Percentiles rank a stretch among this genome's conserved stretches.
Conservation (phyloP, 805 yeast species). For the Clavispora vitiphila region DNA sequence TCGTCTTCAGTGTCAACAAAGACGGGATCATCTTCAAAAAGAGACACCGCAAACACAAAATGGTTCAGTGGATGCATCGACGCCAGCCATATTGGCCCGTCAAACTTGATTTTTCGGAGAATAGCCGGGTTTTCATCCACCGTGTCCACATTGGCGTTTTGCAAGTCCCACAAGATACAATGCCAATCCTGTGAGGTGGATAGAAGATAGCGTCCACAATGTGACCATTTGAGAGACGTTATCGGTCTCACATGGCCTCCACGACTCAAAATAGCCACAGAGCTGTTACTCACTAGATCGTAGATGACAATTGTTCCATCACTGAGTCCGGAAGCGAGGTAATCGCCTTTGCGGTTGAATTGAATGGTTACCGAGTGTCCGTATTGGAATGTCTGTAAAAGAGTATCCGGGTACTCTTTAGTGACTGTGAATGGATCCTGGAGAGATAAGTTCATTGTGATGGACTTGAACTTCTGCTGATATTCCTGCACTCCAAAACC, state of each 20-base stretch:
- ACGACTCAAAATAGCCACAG: constrained; percentile 46
- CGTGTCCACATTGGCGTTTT: constrained; percentile 17
- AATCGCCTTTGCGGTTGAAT: constrained; percentile 75
- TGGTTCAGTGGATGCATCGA: constrained; percentile 47
- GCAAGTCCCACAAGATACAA: constrained; percentile 75
- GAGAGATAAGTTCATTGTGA: constrained; percentile 66
- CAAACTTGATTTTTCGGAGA: constrained; percentile 46
- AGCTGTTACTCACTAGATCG: constrained; percentile 48
- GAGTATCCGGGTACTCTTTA: constrained; percentile 84
- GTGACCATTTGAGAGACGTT: constrained; percentile 72
- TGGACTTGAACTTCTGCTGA: not conserved
- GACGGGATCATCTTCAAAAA: constrained; percentile 58
- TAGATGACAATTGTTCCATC: constrained; percentile 19
- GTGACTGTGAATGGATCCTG: constrained; percentile 90
- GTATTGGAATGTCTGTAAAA: constrained; percentile 63
- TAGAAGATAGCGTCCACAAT: constrained; percentile 62
- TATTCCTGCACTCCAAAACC: not conserved
- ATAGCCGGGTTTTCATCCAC: constrained; percentile 23
- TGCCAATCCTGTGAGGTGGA: constrained; percentile 80
- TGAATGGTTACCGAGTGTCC: constrained; percentile 64
- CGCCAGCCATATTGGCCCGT: constrained; percentile 72
- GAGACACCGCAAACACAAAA: constrained; percentile 53
- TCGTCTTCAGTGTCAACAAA: constrained; percentile 37
- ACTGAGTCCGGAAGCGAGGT: constrained; percentile 25
- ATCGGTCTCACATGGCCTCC: constrained; percentile 66